phyloP scores from a whole-genome alignment of 805 yeast genomes.

The Ogataea haglerorum region DNA sequence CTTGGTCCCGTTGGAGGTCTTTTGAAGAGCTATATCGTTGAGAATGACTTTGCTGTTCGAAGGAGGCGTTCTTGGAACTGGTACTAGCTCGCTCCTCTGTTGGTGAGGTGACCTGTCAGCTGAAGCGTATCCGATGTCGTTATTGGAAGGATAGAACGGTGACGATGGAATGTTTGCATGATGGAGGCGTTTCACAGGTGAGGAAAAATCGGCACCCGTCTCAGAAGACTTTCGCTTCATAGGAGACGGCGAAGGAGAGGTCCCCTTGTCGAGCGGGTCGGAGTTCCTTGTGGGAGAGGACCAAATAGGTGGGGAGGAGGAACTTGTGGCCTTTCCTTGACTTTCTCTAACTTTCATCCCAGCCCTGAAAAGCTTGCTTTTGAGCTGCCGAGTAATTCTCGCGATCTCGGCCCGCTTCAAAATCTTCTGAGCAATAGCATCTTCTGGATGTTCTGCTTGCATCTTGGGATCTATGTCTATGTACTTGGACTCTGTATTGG shows the following conservation, averaged over 20 bases:
- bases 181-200: slow-evolving; percentile 29
- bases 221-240: slow-evolving; percentile 26
- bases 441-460: slow-evolving; percentile 28
- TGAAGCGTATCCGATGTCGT: slow-evolving; percentile 11
- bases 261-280: neutral
- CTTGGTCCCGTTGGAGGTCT: slow-evolving; percentile 19
- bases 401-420: slow-evolving; percentile 45
- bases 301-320: slow-evolving; percentile 18
- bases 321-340: slow-evolving; percentile 17
- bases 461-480: slow-evolving; percentile 9
- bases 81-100: slow-evolving; percentile 15
- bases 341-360: slow-evolving; percentile 36
- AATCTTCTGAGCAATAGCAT: slow-evolving; percentile 41
- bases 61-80: slow-evolving; percentile 34
- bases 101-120: slow-evolving; percentile 19
- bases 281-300: slow-evolving; percentile 17
- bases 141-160: slow-evolving; percentile 26
- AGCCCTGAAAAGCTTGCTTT: slow-evolving; percentile 40
- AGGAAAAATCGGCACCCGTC: slow-evolving; percentile 18
- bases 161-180: slow-evolving; percentile 29
- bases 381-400: slow-evolving; percentile 42
- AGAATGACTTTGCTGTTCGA: slow-evolving; percentile 17
- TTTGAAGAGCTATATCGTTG: slow-evolving; percentile 18
- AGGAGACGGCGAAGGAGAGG: slow-evolving; percentile 23
- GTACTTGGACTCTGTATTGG: too few relatives aligned